Conservation (phyloP, 805 yeast genomes). For the Metschnikowia drakensbergensis region DNA sequence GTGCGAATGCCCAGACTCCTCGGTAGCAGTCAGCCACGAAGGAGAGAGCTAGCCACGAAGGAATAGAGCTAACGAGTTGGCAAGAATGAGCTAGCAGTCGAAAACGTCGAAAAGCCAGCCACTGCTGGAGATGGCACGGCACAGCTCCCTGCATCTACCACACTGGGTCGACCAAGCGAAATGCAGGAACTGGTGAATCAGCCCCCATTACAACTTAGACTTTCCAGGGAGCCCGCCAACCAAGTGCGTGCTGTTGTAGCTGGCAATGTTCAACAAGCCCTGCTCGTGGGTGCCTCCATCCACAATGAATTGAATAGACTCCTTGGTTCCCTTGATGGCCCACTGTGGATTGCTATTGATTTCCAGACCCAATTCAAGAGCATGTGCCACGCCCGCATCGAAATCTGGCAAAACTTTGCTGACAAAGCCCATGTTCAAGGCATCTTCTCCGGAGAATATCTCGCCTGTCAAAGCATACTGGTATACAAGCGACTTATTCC, state of each 20-base stretch:
- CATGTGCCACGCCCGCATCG: conserved; percentile 46
- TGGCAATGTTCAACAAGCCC: conserved; percentile 53
- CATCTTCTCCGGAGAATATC: conserved; percentile 51
- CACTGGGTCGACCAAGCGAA: too few relatives aligned
- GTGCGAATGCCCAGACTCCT: neutral
- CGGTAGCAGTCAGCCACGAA: too few relatives aligned
- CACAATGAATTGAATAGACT: conserved; percentile 41
- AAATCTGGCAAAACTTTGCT: conserved; percentile 43
- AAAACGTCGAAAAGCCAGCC: too few relatives aligned
- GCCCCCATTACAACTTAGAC: conserved; percentile 5
- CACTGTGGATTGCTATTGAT: conserved; percentile 50
- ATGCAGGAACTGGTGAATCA: neutral
- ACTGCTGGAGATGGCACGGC: too few relatives aligned
- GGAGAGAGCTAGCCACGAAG: too few relatives aligned
- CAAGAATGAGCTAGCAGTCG: too few relatives aligned
- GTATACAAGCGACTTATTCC: conserved; percentile 53
- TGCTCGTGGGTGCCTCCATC: conserved; percentile 34
- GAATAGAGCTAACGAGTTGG: too few relatives aligned
- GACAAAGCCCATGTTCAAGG: conserved; percentile 53
- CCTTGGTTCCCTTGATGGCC: conserved; percentile 65
- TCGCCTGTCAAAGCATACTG: conserved; percentile 64
- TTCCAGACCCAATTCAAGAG: conserved; percentile 45
- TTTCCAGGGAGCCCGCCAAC: conserved; percentile 17
- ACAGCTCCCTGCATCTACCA: too few relatives aligned
- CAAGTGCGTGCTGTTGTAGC: conserved; percentile 43